Conservation (phyloP, 805 yeast species). For the Nakazawaea siamensis region DNA sequence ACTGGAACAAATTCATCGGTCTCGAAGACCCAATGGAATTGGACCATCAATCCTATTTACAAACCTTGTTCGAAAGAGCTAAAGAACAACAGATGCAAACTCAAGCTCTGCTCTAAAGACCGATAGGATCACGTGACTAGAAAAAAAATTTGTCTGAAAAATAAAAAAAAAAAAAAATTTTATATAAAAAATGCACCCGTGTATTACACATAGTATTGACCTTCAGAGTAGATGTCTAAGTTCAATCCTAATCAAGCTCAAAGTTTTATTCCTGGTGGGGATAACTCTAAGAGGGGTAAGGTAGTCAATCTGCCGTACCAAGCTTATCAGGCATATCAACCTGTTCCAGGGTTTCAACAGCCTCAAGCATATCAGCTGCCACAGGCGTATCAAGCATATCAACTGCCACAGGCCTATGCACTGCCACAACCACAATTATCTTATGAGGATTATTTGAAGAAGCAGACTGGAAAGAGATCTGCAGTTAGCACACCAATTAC, state of each 20-base stretch:
- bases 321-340: conserved; percentile 11
- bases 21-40: conserved; percentile 20
- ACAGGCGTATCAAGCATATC: neutral
- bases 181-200: neutral
- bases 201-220: neutral
- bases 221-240: neutral
- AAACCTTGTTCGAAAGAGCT: conserved; percentile 8
- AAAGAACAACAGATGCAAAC: no score
- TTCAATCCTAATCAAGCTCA: conserved; percentile 18
- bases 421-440: conserved; percentile 20
- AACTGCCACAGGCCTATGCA: neutral
- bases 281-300: conserved; percentile 12
- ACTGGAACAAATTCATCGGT: conserved; percentile 80
- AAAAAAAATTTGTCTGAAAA: conserved; percentile 2
- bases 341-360: conserved; percentile 13
- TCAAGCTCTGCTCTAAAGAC: no score
- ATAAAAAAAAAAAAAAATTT: conserved; percentile 3
- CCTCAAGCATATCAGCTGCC: neutral
- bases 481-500: conserved; percentile 7
- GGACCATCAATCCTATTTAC: conserved; percentile 2
- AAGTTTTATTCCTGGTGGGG: conserved; percentile 25
- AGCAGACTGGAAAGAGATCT: conserved; percentile 32
- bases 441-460: conserved; percentile 44
- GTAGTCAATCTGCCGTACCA: conserved; percentile 5
- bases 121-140: no score